These are phyloP conservation scores for Schizochytrium sp. DNA, from an alignment of 108 stramenopile genomes.

Conservation along the genomic window DNA sequence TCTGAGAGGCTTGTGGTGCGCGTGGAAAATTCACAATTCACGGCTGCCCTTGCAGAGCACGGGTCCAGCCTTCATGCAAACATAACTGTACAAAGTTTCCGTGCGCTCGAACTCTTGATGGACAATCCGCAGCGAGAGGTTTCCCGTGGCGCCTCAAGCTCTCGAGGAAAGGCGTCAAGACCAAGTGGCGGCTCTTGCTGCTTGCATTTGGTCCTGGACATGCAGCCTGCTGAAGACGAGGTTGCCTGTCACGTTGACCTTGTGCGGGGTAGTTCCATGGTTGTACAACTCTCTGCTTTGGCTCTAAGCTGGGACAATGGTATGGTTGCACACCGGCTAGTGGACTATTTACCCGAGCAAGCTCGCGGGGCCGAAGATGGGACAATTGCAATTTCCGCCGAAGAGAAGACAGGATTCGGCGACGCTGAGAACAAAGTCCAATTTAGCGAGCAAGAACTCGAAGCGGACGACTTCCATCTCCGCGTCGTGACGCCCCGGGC, in stretches of 20 bases:
- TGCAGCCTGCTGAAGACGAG: background rate
- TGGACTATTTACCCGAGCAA: background rate
- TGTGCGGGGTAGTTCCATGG: background rate
- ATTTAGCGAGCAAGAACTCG: no score
- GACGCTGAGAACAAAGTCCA: no score
- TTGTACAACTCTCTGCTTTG: background rate
- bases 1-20: background rate
- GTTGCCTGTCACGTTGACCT: background rate
- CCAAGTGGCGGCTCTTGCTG: no score
- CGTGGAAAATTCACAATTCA: background rate
- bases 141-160: background rate
- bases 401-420: no score
- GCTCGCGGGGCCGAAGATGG: background rate
- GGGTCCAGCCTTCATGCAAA: background rate
- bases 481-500: background rate
- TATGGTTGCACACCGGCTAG: background rate
- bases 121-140: background rate
- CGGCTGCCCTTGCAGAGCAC: background rate
- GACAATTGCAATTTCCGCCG: background rate
- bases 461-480: background rate
- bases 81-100: background rate
- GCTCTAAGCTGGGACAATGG: background rate
- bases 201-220: background rate
- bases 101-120: background rate
- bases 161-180: no score